These are phyloP conservation scores for Suillus americanus DNA, from an alignment of 768 basidiomycete species.

Conservation along the genomic window DNA sequence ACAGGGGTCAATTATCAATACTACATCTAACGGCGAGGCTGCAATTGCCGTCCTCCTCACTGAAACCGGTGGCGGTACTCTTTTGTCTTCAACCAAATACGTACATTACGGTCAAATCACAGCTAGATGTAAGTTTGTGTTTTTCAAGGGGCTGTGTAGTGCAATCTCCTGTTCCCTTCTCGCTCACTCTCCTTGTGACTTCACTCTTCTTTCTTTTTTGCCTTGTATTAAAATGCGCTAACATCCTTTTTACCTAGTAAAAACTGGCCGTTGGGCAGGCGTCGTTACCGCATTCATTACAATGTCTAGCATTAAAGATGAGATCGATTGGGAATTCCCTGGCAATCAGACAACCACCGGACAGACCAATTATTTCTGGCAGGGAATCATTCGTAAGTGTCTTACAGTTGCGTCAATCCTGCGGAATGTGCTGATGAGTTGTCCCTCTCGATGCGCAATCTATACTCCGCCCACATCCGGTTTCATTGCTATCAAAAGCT, in stretches of 20 bases:
- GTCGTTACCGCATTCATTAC: slow-evolving; percentile 85
- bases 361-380: slow-evolving; percentile 84
- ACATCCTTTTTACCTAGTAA: slow-evolving; percentile 45
- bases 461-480: background rate
- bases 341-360: slow-evolving; percentile 59
- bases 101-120: slow-evolving; percentile 81
- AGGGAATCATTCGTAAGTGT: slow-evolving; percentile 62
- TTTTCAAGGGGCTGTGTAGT: background rate
- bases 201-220: background rate
- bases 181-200: background rate
- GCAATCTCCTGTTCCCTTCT: background rate
- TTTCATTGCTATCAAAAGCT: slow-evolving; percentile 4
- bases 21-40: slow-evolving; percentile 53
- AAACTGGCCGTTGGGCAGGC: slow-evolving; percentile 77
- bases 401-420: background rate
- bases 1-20: slow-evolving; percentile 64
- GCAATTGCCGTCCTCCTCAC: slow-evolving; percentile 71
- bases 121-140: slow-evolving; percentile 45
- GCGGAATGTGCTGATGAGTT: background rate
- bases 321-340: slow-evolving; percentile 88
- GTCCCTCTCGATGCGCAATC: background rate
- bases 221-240: background rate
- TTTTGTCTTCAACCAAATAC: slow-evolving; percentile 77
- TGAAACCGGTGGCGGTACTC: slow-evolving; percentile 70
- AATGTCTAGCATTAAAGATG: slow-evolving; percentile 82